A percentile compares a stretch with the other conserved stretches of the same genome.
Evolutionary conservation across 2,329 filamentous ascomycete species (phyloP).

Genomic region (Paecilomyces fulvus): DNA sequence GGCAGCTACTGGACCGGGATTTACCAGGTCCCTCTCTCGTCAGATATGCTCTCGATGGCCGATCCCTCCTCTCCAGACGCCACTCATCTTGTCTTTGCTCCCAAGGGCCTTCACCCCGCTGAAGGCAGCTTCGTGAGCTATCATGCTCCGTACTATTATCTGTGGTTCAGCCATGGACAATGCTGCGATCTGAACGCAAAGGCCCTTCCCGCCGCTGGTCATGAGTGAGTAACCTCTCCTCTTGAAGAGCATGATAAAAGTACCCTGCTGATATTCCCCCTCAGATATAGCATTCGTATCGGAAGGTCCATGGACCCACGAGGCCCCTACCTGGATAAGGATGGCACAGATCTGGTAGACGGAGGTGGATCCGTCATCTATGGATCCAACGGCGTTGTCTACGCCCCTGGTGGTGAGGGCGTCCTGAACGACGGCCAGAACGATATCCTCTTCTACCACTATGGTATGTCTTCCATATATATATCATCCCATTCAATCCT

Average conservation of each 20-base stretch:
- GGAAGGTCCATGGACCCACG: constrained; percentile 48
- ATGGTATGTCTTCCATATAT: constrained; percentile 15
- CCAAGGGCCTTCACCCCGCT: constrained; percentile 21
- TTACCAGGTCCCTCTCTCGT: constrained; percentile 25
- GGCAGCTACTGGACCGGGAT: constrained; percentile 30
- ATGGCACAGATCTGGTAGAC: constrained; percentile 43
- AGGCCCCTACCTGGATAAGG: constrained; percentile 49
- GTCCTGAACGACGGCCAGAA: constrained; percentile 42
- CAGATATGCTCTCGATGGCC: constrained; percentile 7
- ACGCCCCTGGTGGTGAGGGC: constrained; percentile 59
- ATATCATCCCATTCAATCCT: no score
- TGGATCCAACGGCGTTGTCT: constrained; percentile 51
- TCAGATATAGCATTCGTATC: constrained; percentile 55
- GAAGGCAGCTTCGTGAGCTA: constrained; percentile 24
- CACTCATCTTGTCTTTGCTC: constrained; percentile 21
- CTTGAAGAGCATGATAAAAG: neutral
- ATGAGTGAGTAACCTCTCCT: constrained; percentile 32
- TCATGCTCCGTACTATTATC: constrained; percentile 22
- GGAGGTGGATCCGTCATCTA: constrained; percentile 56
- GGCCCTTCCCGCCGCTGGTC: constrained; percentile 41
- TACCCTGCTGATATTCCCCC: constrained; percentile 1
- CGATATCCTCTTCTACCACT: constrained; percentile 28
- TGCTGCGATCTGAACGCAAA: constrained; percentile 22
- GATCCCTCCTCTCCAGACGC: constrained; percentile 14
- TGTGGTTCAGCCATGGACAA: constrained; percentile 27